Percentiles rank a stretch among this genome's conserved stretches.
These are phyloP conservation scores for Haematococcus sp. DNA, from an alignment of 139 green algal genomes.

Conservation along the genomic window DNA sequence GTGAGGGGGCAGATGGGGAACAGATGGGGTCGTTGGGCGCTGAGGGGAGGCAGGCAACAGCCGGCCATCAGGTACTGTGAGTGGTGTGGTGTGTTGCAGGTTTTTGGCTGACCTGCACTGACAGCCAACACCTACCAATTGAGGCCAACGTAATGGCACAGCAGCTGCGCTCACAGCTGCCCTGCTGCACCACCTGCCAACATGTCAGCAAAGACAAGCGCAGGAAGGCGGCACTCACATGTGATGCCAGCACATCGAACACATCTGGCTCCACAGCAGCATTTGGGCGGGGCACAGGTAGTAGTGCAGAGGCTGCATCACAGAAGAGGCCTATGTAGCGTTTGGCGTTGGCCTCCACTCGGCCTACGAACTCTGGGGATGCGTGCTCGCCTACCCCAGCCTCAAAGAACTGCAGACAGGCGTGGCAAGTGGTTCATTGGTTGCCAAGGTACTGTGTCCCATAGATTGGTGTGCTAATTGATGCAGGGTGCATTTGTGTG, in stretches of 20 bases:
- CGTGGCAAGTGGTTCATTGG: slow-evolving; percentile 10
- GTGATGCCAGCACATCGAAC: background rate
- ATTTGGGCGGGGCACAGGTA: slow-evolving; percentile 43
- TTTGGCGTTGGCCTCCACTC: slow-evolving; percentile 74
- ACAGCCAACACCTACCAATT: background rate
- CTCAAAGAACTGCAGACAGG: background rate
- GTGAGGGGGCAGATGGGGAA: no score
- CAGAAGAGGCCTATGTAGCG: slow-evolving; percentile 79
- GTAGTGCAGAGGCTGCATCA: slow-evolving; percentile 73
- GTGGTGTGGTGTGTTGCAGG: background rate
- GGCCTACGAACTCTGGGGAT: slow-evolving; percentile 39
- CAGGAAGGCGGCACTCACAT: no score
- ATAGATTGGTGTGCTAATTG: background rate
- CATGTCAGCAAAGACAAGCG: background rate
- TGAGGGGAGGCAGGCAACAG: background rate
- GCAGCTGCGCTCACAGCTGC: no score
- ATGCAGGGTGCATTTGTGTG: no score
- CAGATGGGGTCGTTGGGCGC: background rate
- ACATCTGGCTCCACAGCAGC: slow-evolving; percentile 15
- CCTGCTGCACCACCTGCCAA: no score
- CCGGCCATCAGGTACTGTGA: background rate
- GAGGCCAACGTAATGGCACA: no score
- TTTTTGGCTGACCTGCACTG: background rate
- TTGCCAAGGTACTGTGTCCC: background rate
- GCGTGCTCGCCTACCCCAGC: background rate